Percentiles rank a stretch among this genome's conserved stretches.
Evolutionary conservation across 1,139 yeast species (phyloP).

Genomic region (Sugiyamaella pinicola): DNA sequence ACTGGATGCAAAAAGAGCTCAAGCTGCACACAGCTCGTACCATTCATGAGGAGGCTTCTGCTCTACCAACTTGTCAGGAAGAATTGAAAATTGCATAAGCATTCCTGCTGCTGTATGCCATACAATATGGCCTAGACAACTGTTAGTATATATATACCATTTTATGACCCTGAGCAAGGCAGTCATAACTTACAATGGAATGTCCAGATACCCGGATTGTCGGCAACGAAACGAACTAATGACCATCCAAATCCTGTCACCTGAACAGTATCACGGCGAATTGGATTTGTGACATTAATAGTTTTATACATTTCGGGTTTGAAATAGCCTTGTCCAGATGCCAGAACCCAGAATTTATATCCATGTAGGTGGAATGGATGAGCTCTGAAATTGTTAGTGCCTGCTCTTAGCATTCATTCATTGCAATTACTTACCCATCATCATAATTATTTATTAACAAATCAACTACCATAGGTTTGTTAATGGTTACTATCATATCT

Average conservation of each 20-base stretch:
- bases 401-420: neutral
- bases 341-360: slow-evolving; percentile 73
- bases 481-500: slow-evolving; percentile 44
- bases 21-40: slow-evolving; percentile 31
- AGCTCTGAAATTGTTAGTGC: slow-evolving; percentile 38
- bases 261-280: slow-evolving; percentile 65
- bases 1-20: slow-evolving; percentile 7
- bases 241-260: slow-evolving; percentile 64
- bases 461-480: slow-evolving; percentile 62
- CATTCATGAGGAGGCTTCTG: slow-evolving; percentile 33
- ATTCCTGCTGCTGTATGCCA: slow-evolving; percentile 65
- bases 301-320: slow-evolving; percentile 51
- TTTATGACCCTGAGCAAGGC: neutral
- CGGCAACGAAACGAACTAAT: slow-evolving; percentile 58
- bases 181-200: slow-evolving; percentile 65
- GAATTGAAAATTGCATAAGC: slow-evolving; percentile 33
- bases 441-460: slow-evolving; percentile 72
- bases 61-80: slow-evolving; percentile 28
- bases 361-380: slow-evolving; percentile 97
- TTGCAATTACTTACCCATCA: slow-evolving; percentile 52
- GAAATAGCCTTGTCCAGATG: slow-evolving; percentile 47
- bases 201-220: slow-evolving; percentile 78
- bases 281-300: slow-evolving; percentile 48
- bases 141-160: neutral
- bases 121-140: slow-evolving; percentile 55